Conservation (phyloP, 2,329 filamentous ascomycete species). For the Arthrobotrys musiformis region DNA sequence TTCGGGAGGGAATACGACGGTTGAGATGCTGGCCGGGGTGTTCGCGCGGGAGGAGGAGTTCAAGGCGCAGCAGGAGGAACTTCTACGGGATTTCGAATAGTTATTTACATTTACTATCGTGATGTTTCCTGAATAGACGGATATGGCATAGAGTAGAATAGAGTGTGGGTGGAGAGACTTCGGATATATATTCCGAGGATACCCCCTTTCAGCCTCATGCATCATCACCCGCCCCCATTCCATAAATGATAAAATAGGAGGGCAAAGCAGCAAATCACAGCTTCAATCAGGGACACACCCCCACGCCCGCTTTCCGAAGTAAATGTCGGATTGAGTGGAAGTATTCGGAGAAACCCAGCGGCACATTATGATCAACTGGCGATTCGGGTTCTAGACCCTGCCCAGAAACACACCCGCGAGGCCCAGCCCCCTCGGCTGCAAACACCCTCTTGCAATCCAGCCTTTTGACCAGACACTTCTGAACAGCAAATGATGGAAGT, state of each 20-base stretch:
- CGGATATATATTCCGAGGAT: no score
- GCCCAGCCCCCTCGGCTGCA: not conserved
- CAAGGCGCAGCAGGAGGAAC: slow-evolving; percentile 32
- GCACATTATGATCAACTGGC: not conserved
- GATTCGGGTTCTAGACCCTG: not conserved
- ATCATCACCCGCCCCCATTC: no score
- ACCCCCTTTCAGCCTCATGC: no score
- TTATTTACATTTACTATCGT: not conserved
- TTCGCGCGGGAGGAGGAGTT: slow-evolving; percentile 55
- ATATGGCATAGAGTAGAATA: no score
- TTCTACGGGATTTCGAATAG: not conserved
- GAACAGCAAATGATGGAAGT: not conserved
- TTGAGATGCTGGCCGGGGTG: slow-evolving; percentile 58
- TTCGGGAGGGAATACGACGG: slow-evolving; percentile 59
- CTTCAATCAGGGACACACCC: not conserved
- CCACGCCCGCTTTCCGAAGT: not conserved
- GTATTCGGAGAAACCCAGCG: slow-evolving; percentile 15
- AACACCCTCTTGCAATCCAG: not conserved
- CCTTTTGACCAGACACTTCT: not conserved
- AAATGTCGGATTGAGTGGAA: not conserved
- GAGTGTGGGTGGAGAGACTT: slow-evolving; percentile 4
- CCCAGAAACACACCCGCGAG: not conserved
- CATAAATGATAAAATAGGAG: no score
- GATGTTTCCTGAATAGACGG: no score
- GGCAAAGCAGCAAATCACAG: not conserved